Evolutionary conservation across 1,139 yeast genomes (phyloP).

Genomic region (Tardiomyces digboiensis): DNA sequence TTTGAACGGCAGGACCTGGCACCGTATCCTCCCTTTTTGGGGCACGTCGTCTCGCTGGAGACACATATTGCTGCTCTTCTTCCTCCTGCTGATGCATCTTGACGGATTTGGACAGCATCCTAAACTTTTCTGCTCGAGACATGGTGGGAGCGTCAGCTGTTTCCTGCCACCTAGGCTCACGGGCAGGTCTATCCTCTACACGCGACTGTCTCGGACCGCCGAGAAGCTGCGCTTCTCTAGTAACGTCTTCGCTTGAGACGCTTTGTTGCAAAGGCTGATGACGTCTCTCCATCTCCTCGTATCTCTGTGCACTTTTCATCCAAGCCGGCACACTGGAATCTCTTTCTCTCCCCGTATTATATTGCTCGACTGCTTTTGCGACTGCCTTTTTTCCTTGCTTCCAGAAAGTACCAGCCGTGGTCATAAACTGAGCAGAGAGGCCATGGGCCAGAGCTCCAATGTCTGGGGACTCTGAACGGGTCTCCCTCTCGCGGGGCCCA

Average conservation of each 20-base stretch:
- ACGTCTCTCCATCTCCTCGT: constrained; percentile 7
- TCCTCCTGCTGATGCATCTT: constrained; percentile 5
- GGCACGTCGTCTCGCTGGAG: constrained; percentile 16
- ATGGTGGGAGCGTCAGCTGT: neutral
- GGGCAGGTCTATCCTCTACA: neutral
- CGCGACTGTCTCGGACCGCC: constrained; percentile 3
- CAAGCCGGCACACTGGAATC: constrained; percentile 58
- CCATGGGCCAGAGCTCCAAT: constrained; percentile 44
- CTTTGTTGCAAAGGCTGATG: constrained; percentile 3
- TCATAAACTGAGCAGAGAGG: constrained; percentile 51
- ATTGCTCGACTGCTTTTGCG: constrained; percentile 55
- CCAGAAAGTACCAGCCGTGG: constrained; percentile 53
- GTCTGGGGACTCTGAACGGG: constrained; percentile 6
- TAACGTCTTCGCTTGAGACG: neutral
- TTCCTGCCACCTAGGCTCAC: neutral
- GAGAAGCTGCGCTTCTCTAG: constrained; percentile 3
- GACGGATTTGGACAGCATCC: neutral
- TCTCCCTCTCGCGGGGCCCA: constrained; percentile 5
- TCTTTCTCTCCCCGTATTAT: constrained; percentile 32
- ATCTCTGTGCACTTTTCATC: constrained; percentile 48
- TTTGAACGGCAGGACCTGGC: constrained; percentile 4
- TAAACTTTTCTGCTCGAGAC: neutral
- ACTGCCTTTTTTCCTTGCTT: constrained; percentile 54
- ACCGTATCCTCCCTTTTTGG: constrained; percentile 5
- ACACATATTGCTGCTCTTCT: constrained; percentile 17